Evolutionary conservation across 768 basidiomycete species (phyloP).

Genomic region (Amanita rubescens): DNA sequence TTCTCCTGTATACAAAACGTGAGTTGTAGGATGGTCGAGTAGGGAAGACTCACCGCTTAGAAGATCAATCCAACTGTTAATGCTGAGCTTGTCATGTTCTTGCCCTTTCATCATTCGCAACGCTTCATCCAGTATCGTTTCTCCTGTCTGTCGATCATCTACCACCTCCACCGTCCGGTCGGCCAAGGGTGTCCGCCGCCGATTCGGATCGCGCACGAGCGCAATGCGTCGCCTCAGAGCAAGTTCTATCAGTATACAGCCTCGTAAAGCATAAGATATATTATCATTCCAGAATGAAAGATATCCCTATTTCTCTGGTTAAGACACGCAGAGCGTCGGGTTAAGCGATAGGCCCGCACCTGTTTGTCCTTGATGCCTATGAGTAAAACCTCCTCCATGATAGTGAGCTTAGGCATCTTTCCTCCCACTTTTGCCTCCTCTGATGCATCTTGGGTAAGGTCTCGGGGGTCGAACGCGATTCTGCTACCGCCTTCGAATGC

Average conservation of each 20-base stretch:
- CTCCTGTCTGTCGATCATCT: conserved; percentile 88
- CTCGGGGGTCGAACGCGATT: conserved; percentile 91
- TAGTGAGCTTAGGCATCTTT: conserved; percentile 76
- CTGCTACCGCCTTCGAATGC: conserved; percentile 83
- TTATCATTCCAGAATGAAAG: conserved; percentile 99
- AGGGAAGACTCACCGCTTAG: conserved; percentile 70
- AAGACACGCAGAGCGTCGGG: not conserved
- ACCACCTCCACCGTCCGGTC: conserved; percentile 89
- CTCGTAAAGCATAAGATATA: conserved; percentile 97
- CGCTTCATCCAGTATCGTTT: conserved; percentile 94
- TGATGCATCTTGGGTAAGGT: conserved; percentile 63
- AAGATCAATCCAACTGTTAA: conserved; percentile 93
- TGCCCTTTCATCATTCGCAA: conserved; percentile 91
- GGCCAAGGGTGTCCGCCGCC: conserved; percentile 63
- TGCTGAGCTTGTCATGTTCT: conserved; percentile 64
- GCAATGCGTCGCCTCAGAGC: conserved; percentile 93
- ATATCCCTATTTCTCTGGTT: conserved; percentile 49
- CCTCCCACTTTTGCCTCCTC: conserved; percentile 59
- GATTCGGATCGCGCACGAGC: conserved; percentile 75
- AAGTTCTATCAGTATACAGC: conserved; percentile 95
- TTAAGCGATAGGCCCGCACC: conserved; percentile 36
- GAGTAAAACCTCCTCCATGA: conserved; percentile 95
- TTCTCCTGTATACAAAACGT: conserved; percentile 54
- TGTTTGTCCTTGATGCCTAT: conserved; percentile 96
- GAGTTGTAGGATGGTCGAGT: not conserved